Evolutionary conservation across 139 green algal genomes (phyloP).

Genomic region (Limnomonas spitsbergensis): DNA sequence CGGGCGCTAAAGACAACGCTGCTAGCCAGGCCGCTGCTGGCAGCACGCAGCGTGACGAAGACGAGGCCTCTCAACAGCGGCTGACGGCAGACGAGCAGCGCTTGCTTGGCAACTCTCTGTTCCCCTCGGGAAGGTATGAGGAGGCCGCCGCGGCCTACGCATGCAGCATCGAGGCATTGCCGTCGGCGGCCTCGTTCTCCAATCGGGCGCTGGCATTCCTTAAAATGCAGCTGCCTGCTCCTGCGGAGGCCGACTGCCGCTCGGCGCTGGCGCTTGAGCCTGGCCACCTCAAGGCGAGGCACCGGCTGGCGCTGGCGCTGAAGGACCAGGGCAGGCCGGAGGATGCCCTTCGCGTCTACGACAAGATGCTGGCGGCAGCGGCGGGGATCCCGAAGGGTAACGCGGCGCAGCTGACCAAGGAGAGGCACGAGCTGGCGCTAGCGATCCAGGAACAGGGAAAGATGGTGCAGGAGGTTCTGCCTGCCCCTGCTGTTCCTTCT

Average conservation of each 20-base stretch:
- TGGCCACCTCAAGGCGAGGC: constrained; percentile 17
- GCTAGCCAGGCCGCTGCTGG: neutral
- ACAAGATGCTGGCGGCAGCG: neutral
- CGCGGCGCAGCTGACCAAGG: neutral
- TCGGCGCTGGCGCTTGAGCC: constrained; percentile 27
- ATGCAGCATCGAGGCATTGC: constrained; percentile 16
- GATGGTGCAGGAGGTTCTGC: no score
- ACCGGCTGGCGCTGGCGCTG: neutral
- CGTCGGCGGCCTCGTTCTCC: constrained; percentile 24
- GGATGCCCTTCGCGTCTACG: neutral
- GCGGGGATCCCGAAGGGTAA: neutral
- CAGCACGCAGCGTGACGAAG: neutral
- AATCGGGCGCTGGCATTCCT: constrained; percentile 35
- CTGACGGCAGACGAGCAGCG: neutral
- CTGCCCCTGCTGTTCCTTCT: no score
- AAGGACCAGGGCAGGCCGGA: constrained; percentile 1
- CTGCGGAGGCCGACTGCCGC: constrained; percentile 26
- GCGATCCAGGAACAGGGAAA: neutral
- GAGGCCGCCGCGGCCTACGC: constrained; percentile 26
- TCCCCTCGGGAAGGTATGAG: constrained; percentile 17
- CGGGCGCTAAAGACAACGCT: neutral
- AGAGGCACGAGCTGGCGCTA: neutral
- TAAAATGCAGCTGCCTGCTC: constrained; percentile 17
- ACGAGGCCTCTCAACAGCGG: no score
- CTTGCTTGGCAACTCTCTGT: constrained; percentile 29